Evolutionary conservation across 352 stramenopile species (phyloP).

Genomic region (Phytophthora rubi): DNA sequence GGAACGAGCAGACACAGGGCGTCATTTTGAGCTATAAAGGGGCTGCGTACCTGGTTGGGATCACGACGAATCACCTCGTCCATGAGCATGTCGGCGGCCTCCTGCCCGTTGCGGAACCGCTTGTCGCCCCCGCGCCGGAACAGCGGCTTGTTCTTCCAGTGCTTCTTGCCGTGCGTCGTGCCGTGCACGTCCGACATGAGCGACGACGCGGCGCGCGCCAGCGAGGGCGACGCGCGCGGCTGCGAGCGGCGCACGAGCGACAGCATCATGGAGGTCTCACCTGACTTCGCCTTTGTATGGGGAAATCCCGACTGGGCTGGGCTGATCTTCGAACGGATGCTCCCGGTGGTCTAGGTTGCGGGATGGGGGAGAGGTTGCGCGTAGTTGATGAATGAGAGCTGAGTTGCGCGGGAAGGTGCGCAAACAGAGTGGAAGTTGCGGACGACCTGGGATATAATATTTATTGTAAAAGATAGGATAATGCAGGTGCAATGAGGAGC

Average conservation of each 20-base stretch:
- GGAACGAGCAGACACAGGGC: constrained; percentile 20
- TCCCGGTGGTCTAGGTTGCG: background rate
- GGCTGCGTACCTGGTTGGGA: constrained; percentile 60
- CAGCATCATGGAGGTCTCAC: constrained; percentile 34
- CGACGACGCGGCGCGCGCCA: constrained; percentile 49
- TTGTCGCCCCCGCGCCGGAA: constrained; percentile 97
- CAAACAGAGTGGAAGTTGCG: background rate
- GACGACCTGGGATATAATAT: background rate
- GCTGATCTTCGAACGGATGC: background rate
- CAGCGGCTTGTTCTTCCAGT: constrained; percentile 97
- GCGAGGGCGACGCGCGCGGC: constrained; percentile 21
- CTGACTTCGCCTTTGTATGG: background rate
- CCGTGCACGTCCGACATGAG: constrained; percentile 91
- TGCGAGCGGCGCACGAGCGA: constrained; percentile 30
- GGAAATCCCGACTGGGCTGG: background rate
- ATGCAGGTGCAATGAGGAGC: too few species aligned
- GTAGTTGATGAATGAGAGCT: background rate
- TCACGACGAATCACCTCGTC: constrained; percentile 81
- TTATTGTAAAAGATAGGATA: too few species aligned
- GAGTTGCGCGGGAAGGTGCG: background rate
- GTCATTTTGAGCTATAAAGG: constrained; percentile 14
- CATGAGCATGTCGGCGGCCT: constrained; percentile 95
- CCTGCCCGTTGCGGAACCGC: constrained; percentile 95
- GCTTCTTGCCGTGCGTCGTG: constrained; percentile 89
- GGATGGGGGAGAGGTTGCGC: background rate